Evolutionary conservation across 306 rosid species (phyloP).

Genomic region (Alnus rubra): DNA sequence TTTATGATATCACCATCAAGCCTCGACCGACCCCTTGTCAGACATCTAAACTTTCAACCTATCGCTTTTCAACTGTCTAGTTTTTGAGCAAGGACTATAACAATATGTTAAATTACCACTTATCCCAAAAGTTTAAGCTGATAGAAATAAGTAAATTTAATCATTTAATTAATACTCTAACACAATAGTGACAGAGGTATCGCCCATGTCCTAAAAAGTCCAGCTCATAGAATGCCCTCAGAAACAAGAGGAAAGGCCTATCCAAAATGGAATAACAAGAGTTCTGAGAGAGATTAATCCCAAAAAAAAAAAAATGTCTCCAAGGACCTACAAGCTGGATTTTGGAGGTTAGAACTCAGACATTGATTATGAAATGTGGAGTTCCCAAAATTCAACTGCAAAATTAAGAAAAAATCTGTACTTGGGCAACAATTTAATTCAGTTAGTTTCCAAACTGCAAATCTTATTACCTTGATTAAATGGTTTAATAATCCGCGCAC

Average conservation of each 20-base stretch:
- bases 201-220: not conserved
- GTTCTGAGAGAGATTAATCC: not conserved
- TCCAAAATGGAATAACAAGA: not conserved
- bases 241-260: not conserved
- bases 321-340: not conserved
- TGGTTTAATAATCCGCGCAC: constrained; percentile 57
- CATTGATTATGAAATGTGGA: not conserved
- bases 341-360: not conserved
- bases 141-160: no score
- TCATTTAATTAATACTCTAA: no score
- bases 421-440: constrained; percentile 3
- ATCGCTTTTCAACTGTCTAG: no score
- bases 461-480: constrained; percentile 45
- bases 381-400: not conserved
- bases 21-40: no score
- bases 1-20: no score
- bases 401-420: not conserved
- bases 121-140: no score
- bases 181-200: not conserved
- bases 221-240: not conserved
- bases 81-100: no score
- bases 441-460: not conserved
- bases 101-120: no score
- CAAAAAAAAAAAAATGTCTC: not conserved
- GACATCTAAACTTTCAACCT: no score